phyloP scores from a whole-genome alignment of 2,329 filamentous ascomycete genomes.

The Colletotrichum salicis region DNA sequence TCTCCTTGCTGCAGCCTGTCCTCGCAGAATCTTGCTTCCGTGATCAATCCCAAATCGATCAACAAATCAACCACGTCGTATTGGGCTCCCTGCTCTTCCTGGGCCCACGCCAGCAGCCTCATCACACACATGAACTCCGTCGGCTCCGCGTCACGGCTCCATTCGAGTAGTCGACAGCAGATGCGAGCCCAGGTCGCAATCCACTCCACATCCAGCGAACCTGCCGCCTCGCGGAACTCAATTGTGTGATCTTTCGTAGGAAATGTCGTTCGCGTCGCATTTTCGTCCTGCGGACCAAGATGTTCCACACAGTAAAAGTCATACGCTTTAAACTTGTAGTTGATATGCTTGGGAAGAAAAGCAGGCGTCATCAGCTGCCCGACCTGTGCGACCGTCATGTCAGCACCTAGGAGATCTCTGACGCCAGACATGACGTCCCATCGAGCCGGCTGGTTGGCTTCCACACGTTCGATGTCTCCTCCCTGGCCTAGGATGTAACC shows the following conservation, averaged over 20 bases:
- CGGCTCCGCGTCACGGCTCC: conserved; percentile 42
- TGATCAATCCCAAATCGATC: conserved; percentile 45
- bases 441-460: neutral
- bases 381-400: conserved; percentile 24
- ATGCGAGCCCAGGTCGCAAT: conserved; percentile 47
- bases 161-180: conserved; percentile 44
- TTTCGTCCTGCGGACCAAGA: neutral
- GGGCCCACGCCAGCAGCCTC: conserved; percentile 37
- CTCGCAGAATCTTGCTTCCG: conserved; percentile 43
- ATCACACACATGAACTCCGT: conserved; percentile 44
- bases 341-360: conserved; percentile 15
- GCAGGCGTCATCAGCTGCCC: conserved; percentile 22
- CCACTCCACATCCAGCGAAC: conserved; percentile 48
- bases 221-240: conserved; percentile 51
- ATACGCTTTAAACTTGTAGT: conserved; percentile 32
- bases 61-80: conserved; percentile 51
- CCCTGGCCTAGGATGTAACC: neutral
- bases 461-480: neutral
- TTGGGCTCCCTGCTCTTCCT: conserved; percentile 36
- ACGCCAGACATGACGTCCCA: conserved; percentile 36
- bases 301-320: neutral
- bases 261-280: neutral
- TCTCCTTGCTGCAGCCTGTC: conserved; percentile 40
- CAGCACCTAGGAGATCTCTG: conserved; percentile 25
- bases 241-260: conserved; percentile 39